Conservation (phyloP, 2,329 filamentous ascomycete species). For the Mariannaea elegans region DNA sequence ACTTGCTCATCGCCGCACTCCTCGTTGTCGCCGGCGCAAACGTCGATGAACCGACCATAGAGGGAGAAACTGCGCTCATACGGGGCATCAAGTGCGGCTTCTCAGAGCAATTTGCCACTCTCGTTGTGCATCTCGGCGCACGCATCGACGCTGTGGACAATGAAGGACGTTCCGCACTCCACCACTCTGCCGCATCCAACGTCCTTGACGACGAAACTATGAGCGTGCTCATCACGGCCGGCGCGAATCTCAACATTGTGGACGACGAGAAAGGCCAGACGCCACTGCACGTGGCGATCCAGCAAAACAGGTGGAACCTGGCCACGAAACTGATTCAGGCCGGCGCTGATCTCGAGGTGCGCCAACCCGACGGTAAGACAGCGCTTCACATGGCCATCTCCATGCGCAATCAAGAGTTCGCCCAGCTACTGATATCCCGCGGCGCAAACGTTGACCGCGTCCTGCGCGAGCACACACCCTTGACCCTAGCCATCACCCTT, state of each 20-base stretch:
- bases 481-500: conserved; percentile 40
- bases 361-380: conserved; percentile 38
- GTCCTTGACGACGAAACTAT: conserved; percentile 41
- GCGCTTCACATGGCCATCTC: conserved; percentile 39
- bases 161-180: conserved; percentile 36
- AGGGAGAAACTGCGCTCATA: conserved; percentile 39
- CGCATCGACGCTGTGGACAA: conserved; percentile 38
- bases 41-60: conserved; percentile 39
- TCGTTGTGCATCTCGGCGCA: conserved; percentile 36
- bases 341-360: conserved; percentile 38
- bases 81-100: conserved; percentile 41
- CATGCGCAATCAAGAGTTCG: conserved; percentile 41
- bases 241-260: conserved; percentile 35
- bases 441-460: conserved; percentile 38
- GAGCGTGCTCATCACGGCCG: conserved; percentile 33
- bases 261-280: conserved; percentile 38
- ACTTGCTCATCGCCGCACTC: conserved; percentile 40
- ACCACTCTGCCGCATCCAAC: conserved; percentile 40
- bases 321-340: conserved; percentile 38
- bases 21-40: conserved; percentile 40
- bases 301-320: conserved; percentile 34
- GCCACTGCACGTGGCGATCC: conserved; percentile 37
- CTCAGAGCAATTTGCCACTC: conserved; percentile 40
- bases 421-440: conserved; percentile 38
- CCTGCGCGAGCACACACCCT: conserved; percentile 38